phyloP scores from a whole-genome alignment of 2,329 filamentous ascomycete genomes.

The Apiospora kogelbergensis region DNA sequence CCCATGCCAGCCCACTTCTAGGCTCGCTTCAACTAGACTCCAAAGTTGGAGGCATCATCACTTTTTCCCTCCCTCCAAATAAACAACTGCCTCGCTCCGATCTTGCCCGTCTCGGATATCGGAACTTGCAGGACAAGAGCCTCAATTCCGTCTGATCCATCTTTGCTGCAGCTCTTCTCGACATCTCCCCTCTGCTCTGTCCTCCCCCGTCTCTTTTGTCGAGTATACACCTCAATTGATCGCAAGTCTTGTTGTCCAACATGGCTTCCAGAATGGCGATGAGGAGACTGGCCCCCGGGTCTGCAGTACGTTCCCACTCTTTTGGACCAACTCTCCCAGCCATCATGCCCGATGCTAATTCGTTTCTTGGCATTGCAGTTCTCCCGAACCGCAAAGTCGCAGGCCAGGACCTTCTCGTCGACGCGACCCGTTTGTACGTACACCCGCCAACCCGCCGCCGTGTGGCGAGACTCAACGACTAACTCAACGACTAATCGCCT shows the following conservation, averaged over 20 bases:
- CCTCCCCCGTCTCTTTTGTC: conserved; percentile 12
- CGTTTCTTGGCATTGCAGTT: too few relatives aligned
- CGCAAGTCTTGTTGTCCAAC: conserved; percentile 19
- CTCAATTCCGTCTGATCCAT: conserved; percentile 15
- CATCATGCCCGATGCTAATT: background rate
- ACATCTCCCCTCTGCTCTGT: conserved; percentile 14
- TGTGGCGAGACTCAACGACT: conserved; percentile 11
- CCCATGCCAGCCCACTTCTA: too few relatives aligned
- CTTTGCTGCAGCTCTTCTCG: conserved; percentile 10
- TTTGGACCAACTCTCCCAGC: conserved; percentile 6
- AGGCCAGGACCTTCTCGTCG: conserved; percentile 81
- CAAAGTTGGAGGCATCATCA: conserved; percentile 24
- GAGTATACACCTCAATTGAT: background rate
- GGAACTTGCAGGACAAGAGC: conserved; percentile 34
- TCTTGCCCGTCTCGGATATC: conserved; percentile 8
- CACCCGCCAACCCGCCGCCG: background rate
- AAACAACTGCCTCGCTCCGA: conserved; percentile 4
- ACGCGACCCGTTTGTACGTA: conserved; percentile 74
- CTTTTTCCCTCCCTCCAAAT: conserved; percentile 15
- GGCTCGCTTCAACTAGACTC: too few relatives aligned
- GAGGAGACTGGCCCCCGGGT: conserved; percentile 57
- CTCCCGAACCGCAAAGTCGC: conserved; percentile 42
- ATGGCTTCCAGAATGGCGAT: conserved; percentile 66
- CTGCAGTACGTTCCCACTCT: conserved; percentile 49
- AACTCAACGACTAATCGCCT: conserved; percentile 18